These are phyloP conservation scores for Tremella yokohamensis DNA, from an alignment of 768 basidiomycete species.

Conservation along the genomic window DNA sequence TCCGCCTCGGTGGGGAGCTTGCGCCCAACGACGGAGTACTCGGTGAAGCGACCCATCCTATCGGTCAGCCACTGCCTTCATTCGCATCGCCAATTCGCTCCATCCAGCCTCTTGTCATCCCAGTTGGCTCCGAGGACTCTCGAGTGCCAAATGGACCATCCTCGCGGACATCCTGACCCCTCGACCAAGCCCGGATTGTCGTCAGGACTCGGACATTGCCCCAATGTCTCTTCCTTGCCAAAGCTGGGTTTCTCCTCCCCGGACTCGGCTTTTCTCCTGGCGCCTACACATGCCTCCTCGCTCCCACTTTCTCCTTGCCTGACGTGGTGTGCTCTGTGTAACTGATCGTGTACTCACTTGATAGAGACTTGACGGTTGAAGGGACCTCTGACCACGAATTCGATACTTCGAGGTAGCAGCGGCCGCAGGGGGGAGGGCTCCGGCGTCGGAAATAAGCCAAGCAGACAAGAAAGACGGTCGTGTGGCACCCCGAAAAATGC, in stretches of 20 bases:
- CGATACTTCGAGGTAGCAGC: conserved; percentile 1
- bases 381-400: not conserved
- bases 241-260: not conserved
- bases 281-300: not conserved
- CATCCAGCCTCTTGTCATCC: not conserved
- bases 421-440: not conserved
- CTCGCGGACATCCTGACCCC: conserved; percentile 4
- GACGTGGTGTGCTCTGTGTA: not conserved
- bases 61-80: conserved; percentile 13
- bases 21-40: conserved; percentile 97
- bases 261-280: conserved; percentile 1
- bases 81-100: not conserved
- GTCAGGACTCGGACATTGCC: conserved; percentile 47
- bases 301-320: not conserved
- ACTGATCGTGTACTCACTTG: conserved; percentile 12
- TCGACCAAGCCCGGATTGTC: conserved; percentile 23
- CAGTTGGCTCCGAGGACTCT: conserved; percentile 26
- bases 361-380: conserved; percentile 13
- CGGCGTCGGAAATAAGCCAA: conserved; percentile 1
- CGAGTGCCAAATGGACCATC: conserved; percentile 5
- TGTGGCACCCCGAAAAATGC: conserved; percentile 7
- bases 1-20: conserved; percentile 91
- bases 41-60: conserved; percentile 58
- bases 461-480: not conserved
- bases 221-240: conserved; percentile 45